Conservation (phyloP, 23 red algal species). For the Gracilaria vermiculophylla region DNA sequence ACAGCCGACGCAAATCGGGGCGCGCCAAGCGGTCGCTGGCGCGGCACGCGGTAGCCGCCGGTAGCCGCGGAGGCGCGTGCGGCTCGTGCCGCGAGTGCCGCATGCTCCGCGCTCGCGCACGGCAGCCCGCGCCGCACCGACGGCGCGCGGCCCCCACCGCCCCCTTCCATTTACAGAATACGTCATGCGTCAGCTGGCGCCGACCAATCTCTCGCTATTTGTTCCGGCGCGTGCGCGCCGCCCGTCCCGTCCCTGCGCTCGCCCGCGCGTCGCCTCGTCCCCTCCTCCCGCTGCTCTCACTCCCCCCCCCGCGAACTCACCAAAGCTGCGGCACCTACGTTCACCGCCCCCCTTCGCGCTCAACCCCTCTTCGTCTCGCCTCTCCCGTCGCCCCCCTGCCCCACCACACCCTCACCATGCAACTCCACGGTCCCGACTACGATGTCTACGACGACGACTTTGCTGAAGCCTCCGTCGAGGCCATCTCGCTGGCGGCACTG, state of each 20-base stretch:
- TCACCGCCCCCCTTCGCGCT: too few relatives aligned
- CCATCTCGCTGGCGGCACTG: constrained; percentile 40
- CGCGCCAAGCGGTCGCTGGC: too few relatives aligned
- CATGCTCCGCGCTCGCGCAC: too few relatives aligned
- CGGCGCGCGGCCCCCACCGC: neutral
- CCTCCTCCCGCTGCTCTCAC: neutral
- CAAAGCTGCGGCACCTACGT: too few relatives aligned
- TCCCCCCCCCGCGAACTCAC: neutral
- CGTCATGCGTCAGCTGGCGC: neutral
- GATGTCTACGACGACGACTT: constrained; percentile 66
- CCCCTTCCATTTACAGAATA: neutral
- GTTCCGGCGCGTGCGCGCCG: neutral
- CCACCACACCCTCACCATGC: neutral
- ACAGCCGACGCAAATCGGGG: too few relatives aligned
- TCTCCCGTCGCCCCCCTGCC: too few relatives aligned
- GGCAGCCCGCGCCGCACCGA: too few relatives aligned
- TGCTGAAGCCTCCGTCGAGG: constrained; percentile 63
- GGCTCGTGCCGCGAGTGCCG: neutral
- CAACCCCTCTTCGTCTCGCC: too few relatives aligned
- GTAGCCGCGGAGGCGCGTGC: neutral
- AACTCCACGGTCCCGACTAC: neutral
- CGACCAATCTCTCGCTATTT: neutral
- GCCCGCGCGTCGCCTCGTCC: neutral
- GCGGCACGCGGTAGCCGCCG: neutral
- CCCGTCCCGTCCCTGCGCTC: neutral